Evolutionary conservation across 1,139 yeast genomes (phyloP), one percentile per base, ranked within the genome.

Genomic region (Diutina scorzettiae): DNA sequence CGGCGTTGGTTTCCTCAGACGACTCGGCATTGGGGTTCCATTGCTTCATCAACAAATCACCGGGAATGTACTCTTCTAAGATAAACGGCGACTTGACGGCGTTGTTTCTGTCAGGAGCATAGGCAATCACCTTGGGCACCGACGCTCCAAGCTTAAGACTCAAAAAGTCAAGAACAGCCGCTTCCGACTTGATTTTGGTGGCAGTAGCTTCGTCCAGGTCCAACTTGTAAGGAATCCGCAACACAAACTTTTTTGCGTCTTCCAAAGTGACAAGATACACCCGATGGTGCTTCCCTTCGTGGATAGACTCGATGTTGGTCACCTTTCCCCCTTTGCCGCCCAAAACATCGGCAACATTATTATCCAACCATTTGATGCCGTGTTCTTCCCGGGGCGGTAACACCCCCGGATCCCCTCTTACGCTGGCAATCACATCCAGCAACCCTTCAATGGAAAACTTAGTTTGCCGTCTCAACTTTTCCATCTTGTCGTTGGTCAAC

Each of bases 251-350:
- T 49, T 76, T 78, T 17, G 17, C 25, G 6, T 70, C 79, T 42
- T 80, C 73, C 45, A 87, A 66, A 18, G 76, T 74, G 29, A 86
- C 64, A 54, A 80, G 76, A 61, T 87, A 91, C 44, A 89, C 67
- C 56, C 95, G 74, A 62, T 91, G 91, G 56, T 86, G 96, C 60
- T 85, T 86, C 44, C 97, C 97, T 60, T 91, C 97, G 54, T 86
- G 95, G 47, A 86, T 71, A 47, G 94, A 81, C 45, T 85, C 77
- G 56, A 91, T 77, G 41, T 87, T 78, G 55, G 77, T 79, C 53
- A 86, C 68, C 37, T 44, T 61, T 9, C 63, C 62, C 32, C 57
- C 60, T 55, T 49, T 1, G 60, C 56, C 3, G 3, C 81, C 81
- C 39, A 76, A 48, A 16, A 66, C 50, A 5, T 61, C 56, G 9